phyloP scores from a whole-genome alignment of 2,329 filamentous ascomycete species.

The Hymenoscyphus fraxineus region DNA sequence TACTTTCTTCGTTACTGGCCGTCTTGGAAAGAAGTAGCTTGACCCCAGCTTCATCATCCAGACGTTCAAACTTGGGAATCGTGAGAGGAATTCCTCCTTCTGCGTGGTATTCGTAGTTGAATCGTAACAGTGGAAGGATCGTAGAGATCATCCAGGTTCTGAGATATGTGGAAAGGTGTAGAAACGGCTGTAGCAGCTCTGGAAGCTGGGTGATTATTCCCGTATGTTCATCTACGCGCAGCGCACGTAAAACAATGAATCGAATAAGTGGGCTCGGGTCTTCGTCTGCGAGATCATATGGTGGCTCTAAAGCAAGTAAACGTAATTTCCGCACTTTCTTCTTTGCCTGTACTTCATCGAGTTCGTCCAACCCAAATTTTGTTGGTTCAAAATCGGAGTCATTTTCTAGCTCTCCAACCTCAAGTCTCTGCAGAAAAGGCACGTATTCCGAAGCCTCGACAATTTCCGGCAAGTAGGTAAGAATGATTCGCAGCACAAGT shows the following conservation, averaged over 20 bases:
- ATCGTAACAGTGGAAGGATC: constrained; percentile 63
- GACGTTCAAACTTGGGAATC: constrained; percentile 59
- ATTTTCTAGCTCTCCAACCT: constrained; percentile 23
- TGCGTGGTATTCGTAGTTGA: constrained; percentile 68
- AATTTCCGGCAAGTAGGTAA: constrained; percentile 75
- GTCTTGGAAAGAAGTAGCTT: constrained; percentile 59
- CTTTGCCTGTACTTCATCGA: constrained; percentile 62
- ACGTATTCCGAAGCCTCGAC: constrained; percentile 60
- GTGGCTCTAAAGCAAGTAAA: constrained; percentile 54
- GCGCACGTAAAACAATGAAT: constrained; percentile 66
- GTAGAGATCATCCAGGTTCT: constrained; percentile 66
- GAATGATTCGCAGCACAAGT: constrained; percentile 67
- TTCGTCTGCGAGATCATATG: constrained; percentile 45
- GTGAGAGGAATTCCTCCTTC: constrained; percentile 42
- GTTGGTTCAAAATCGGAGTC: constrained; percentile 48
- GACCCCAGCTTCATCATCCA: constrained; percentile 57
- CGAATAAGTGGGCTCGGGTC: constrained; percentile 53
- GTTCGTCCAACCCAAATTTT: constrained; percentile 48
- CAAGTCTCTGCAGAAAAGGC: constrained; percentile 55
- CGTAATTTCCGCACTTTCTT: constrained; percentile 61
- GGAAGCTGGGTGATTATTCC: constrained; percentile 68
- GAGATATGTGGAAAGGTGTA: constrained; percentile 57
- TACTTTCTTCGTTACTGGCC: constrained; percentile 37
- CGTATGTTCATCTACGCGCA: constrained; percentile 66
- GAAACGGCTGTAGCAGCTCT: constrained; percentile 64